Base-by-base conservation (phyloP, 1,284 basidiomycete species). In the Vanrija pseudolonga region DNA sequence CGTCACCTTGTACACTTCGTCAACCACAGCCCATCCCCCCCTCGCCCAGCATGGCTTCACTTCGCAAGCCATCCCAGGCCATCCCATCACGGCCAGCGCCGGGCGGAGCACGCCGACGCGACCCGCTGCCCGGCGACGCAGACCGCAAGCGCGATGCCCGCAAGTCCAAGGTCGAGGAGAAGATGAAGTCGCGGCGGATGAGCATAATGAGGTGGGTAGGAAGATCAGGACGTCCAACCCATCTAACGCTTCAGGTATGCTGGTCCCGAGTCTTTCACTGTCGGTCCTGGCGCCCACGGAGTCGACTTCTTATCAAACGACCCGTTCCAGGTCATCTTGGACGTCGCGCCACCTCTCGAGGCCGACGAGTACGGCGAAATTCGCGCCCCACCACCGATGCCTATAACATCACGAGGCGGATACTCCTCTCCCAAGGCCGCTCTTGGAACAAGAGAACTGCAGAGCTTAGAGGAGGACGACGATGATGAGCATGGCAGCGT, bases 101-200 rank as follows among this genome's bases (percentile, higher is more conserved):
- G 24, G 37, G 37, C 18, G 20, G 18, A 9, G 3, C 17, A 2
- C 45, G 26, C 19, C 51, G 47, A 22, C 53, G 63, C 23, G 59
- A 58, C 22, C 62, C 62, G 17, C 15, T 61, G 39, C 61, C 67
- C 4, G 28, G 26, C 19, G 23, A 20, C 28, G 43, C 17, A 20
- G 51, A 28, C 7, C 52, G 52, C 23, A 42, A 45, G 46, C 40
- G 47, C n/a, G 51, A 56, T 55, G 63, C 62, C 17, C 58, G 73
- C 37, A 88, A 87, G 72, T 85, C 86, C 54, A 82, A 85, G 53
- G 86, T 94, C 53, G 89, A 90, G 72, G 91, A 93, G 81, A 90
- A 89, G 79, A 90, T 94, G 76, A 90, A 90, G 82, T 89, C 90
- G 77, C 50, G 59, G 36, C 86, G 91, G 61, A 86, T 93, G 84